Evolutionary conservation across 2,329 filamentous ascomycete genomes (phyloP), one percentile per base, ranked within the genome.

Genomic region (Parafenestella ontariensis): DNA sequence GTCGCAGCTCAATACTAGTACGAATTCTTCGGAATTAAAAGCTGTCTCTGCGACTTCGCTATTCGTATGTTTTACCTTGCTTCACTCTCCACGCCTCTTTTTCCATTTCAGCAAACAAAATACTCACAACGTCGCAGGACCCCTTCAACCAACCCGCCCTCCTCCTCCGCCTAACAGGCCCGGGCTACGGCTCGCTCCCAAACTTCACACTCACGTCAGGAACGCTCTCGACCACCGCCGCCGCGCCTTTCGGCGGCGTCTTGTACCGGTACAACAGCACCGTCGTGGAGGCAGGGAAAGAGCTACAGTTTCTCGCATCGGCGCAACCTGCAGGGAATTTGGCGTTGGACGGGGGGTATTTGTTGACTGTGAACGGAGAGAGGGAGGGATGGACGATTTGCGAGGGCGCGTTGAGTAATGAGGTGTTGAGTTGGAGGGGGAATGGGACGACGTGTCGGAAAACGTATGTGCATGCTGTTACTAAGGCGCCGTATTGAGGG

Each of bases 311-410:
- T 44, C 52, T 70, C 10, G 65, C 73, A 1, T 56, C 56, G n/a
- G 49, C 39, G 37, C 68, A 74, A 54, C 54, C 59, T n/a, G 55
- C 34, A 13, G 75, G 74, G 0, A 75, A 74, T 48, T 36, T 79
- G 42, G 71, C 50, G 50, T 46, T 79, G 51, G 55, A 68, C 46
- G 62, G 64, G 13, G 77, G 73, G 28, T 77, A 76, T 55, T 47
- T 79, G 23, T 39, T 79, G 33, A 74, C 68, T 1, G 75, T 78
- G 20, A 65, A 66, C 43, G 76, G 72, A 0, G 54, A 71, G 45
- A 70, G 48, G 10, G 64, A 69, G 45, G 76, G 76, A 0, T 79
- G 76, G 77, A 76, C 65, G 40, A 63, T 78, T 36, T 79, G 77
- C 49, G 54, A 68, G 18, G 75, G 71, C 2, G 55, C 62, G 7